Conservation (phyloP, 2,329 filamentous ascomycete species). For the Fusarium hostae region DNA sequence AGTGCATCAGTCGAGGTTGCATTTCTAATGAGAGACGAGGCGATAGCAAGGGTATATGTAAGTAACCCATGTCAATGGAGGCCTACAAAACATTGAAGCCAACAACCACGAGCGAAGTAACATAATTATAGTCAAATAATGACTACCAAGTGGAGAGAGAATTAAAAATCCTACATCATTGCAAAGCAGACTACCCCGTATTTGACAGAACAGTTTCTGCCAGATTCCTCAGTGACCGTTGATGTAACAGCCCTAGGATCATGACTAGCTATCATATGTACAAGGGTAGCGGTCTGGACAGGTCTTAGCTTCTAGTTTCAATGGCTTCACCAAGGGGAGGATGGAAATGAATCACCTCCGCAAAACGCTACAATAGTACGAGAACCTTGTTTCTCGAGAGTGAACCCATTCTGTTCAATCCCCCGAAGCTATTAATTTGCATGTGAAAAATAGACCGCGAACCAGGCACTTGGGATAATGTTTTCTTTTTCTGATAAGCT, state of each 20-base stretch:
- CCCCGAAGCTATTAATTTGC: neutral
- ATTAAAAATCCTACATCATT: neutral
- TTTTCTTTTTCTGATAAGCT: neutral
- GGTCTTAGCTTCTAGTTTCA: neutral
- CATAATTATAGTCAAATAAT: neutral
- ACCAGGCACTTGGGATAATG: neutral
- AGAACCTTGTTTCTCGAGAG: neutral
- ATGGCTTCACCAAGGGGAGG: neutral
- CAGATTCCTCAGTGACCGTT: neutral
- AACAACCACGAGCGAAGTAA: neutral
- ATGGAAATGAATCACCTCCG: neutral
- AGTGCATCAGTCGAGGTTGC: neutral
- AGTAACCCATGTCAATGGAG: neutral
- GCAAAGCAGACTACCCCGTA: neutral
- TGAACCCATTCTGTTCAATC: neutral
- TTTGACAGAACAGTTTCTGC: neutral
- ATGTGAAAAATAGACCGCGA: neutral
- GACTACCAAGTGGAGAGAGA: neutral
- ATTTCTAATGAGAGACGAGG: neutral
- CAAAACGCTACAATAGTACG: neutral
- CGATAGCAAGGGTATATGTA: neutral
- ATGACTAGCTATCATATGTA: neutral
- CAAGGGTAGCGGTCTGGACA: constrained; percentile 9
- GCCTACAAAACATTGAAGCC: neutral
- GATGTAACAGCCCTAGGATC: neutral